These are phyloP conservation scores for Lyophyllum shimeji DNA, from an alignment of 768 basidiomycete genomes.

Conservation along the genomic window DNA sequence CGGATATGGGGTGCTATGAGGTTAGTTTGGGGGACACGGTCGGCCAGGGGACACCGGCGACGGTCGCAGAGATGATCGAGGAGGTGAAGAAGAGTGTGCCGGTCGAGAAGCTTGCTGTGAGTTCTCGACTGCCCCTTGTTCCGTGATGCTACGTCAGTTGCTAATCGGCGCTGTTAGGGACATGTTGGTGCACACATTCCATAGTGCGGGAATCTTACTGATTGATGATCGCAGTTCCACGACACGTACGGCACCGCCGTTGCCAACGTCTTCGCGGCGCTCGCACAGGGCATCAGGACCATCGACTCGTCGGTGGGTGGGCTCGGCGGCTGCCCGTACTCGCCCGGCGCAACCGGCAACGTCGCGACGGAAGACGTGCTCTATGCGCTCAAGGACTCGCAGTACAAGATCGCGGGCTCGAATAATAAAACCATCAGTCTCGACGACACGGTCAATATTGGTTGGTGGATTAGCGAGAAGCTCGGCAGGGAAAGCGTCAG, in stretches of 20 bases:
- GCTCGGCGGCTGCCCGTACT: constrained; percentile 94
- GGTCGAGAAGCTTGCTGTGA: constrained; percentile 69
- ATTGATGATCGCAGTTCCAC: constrained; percentile 62
- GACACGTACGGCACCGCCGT: constrained; percentile 88
- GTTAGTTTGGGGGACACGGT: constrained; percentile 92
- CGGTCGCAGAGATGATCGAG: constrained; percentile 66
- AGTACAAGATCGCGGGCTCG: constrained; percentile 51
- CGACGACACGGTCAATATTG: constrained; percentile 69
- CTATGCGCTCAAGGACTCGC: constrained; percentile 72
- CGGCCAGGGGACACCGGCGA: constrained; percentile 76
- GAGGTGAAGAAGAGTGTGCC: constrained; percentile 63
- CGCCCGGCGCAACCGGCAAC: constrained; percentile 94
- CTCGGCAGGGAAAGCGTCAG: constrained; percentile 72
- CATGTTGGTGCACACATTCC: constrained; percentile 41
- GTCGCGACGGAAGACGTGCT: constrained; percentile 92
- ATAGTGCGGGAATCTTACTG: background rate
- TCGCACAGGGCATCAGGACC: constrained; percentile 73
- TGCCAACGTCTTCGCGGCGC: constrained; percentile 71
- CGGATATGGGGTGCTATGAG: constrained; percentile 94
- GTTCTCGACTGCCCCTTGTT: constrained; percentile 16
- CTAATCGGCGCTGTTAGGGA: constrained; percentile 33
- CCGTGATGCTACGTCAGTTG: background rate
- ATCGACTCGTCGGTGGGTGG: constrained; percentile 87
- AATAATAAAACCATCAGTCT: constrained; percentile 49
- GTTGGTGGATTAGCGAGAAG: constrained; percentile 76